phyloP scores from a whole-genome alignment of 75 land plant species.

The Pinus tabuliformis region DNA sequence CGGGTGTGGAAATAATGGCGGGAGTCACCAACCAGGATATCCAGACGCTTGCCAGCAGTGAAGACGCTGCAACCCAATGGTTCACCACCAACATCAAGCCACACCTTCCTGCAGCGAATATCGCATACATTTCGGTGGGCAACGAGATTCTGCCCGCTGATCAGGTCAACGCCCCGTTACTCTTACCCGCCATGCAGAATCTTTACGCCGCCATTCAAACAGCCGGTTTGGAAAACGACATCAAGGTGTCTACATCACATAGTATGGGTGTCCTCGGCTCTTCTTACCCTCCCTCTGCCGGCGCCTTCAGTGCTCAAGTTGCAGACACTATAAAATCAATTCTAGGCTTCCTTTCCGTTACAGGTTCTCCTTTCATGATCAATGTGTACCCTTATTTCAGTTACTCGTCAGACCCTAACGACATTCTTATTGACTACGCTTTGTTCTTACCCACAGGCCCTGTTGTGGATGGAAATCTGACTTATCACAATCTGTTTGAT shows the following conservation, averaged over 20 bases:
- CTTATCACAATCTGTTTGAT: constrained; percentile 36
- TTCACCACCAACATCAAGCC: constrained; percentile 32
- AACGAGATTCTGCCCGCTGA: constrained; percentile 20
- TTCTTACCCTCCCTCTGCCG: constrained; percentile 38
- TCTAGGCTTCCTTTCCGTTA: constrained; percentile 12
- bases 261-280: constrained; percentile 6
- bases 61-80: constrained; percentile 41
- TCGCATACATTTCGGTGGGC: constrained; percentile 22
- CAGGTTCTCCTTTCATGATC: constrained; percentile 23
- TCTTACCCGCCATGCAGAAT: constrained; percentile 41
- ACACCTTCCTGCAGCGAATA: constrained; percentile 15
- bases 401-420: constrained; percentile 15
- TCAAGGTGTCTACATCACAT: constrained; percentile 32
- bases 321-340: constrained; percentile 8
- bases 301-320: constrained; percentile 15
- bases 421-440: constrained; percentile 19
- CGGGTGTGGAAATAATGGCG: constrained; percentile 45
- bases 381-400: constrained; percentile 52
- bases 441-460: constrained; percentile 10
- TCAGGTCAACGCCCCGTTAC: background rate
- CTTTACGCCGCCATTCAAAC: constrained; percentile 11
- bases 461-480: background rate
- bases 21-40: constrained; percentile 41
- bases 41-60: constrained; percentile 19
- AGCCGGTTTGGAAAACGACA: constrained; percentile 9